Percentiles rank a stretch among this genome's conserved stretches.
These are phyloP conservation scores for Chlamydomonas incerta DNA, from an alignment of 139 green algal genomes.

Conservation along the genomic window DNA sequence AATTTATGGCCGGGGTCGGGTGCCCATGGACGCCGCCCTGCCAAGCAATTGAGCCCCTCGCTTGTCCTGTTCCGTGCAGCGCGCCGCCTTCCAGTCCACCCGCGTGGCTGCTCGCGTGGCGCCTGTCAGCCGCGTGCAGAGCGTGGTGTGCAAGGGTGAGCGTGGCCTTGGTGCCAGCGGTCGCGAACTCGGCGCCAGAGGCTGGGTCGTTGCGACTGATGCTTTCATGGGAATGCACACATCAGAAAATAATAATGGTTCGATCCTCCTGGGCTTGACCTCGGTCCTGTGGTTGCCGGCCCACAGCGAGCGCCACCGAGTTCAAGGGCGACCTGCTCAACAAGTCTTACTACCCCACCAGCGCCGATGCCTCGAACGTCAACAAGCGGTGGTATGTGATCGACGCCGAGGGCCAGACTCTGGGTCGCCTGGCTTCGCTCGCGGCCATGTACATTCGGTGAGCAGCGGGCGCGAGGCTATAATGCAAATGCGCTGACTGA, in stretches of 20 bases:
- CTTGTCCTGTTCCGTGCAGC: constrained; percentile 7
- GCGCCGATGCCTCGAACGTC: constrained; percentile 77
- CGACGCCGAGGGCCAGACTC: constrained; percentile 93
- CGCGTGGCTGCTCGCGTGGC: neutral
- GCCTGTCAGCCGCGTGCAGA: neutral
- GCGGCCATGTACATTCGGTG: constrained; percentile 89
- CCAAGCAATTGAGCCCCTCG: neutral
- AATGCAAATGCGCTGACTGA: too few relatives aligned
- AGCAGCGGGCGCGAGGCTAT: neutral
- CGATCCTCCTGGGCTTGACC: too few relatives aligned
- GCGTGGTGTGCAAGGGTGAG: constrained; percentile 37
- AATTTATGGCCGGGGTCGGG: too few relatives aligned
- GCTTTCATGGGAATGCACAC: too few relatives aligned
- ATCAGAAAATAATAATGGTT: neutral
- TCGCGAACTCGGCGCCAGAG: too few relatives aligned
- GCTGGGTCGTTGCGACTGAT: too few relatives aligned
- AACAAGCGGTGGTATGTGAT: constrained; percentile 96
- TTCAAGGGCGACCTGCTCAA: constrained; percentile 89
- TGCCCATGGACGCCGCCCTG: neutral
- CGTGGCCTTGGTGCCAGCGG: too few relatives aligned
- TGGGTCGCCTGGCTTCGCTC: constrained; percentile 91
- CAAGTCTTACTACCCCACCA: constrained; percentile 96
- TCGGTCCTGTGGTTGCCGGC: too few relatives aligned
- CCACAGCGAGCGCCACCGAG: neutral
- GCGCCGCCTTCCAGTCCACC: constrained; percentile 24